A percentile compares a stretch with the other conserved stretches of the same genome.
These are phyloP conservation scores for Recurvomyces mirabilis DNA, from an alignment of 495 filamentous ascomycete species.

Conservation along the genomic window DNA sequence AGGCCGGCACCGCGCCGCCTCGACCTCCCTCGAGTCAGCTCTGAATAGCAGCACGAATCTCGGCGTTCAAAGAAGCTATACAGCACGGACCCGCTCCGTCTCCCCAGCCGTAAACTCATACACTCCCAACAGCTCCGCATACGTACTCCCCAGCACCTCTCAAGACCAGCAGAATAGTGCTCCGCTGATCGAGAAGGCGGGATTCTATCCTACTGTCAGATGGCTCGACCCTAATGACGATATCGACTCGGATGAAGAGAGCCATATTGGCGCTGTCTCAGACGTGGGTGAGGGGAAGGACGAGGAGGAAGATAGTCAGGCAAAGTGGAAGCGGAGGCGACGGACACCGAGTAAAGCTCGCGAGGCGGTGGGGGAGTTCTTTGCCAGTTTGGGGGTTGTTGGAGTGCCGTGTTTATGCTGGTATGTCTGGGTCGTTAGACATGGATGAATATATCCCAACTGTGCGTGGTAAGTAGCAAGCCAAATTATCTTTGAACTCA, in stretches of 20 bases:
- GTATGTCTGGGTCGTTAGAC: conserved; percentile 29
- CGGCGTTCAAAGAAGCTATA: conserved; percentile 15
- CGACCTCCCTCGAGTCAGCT: conserved; percentile 1
- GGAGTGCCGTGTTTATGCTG: conserved; percentile 21
- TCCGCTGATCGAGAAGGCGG: conserved; percentile 11
- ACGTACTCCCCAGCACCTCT: neutral
- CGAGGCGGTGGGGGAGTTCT: conserved; percentile 22
- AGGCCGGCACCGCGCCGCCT: conserved; percentile 12
- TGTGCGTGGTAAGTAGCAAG: neutral
- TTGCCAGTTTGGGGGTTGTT: conserved; percentile 21
- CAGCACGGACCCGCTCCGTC: conserved; percentile 20
- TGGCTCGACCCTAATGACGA: conserved; percentile 21
- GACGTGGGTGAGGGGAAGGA: conserved; percentile 10
- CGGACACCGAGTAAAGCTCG: conserved; percentile 14
- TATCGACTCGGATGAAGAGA: conserved; percentile 14
- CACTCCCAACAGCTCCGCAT: neutral
- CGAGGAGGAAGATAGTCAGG: conserved; percentile 13
- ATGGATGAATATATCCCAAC: conserved; percentile 19
- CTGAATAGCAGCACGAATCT: conserved; percentile 2
- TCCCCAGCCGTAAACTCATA: conserved; percentile 4
- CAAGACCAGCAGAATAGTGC: neutral
- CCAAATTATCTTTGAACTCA: neutral
- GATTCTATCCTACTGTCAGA: conserved; percentile 8
- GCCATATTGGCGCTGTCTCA: conserved; percentile 3
- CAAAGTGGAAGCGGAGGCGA: conserved; percentile 18